A percentile compares a stretch with the other conserved stretches of the same genome.
Evolutionary conservation across 164 flowering plant species (phyloP).

Genomic region (Cinnamomum chago): DNA sequence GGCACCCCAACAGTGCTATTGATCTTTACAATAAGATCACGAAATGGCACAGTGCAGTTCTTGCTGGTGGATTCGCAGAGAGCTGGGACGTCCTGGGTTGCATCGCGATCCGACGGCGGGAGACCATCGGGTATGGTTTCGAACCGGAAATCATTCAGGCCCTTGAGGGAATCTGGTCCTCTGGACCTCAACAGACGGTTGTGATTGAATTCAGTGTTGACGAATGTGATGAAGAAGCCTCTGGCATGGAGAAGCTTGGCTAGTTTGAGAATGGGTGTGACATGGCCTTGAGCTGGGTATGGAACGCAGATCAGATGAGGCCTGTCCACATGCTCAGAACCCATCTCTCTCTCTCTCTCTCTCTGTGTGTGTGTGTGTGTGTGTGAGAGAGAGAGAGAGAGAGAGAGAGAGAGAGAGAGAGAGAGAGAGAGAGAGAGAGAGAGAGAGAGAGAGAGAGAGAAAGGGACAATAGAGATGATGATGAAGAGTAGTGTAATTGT

Average conservation of each 20-base stretch:
- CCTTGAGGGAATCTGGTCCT: slow-evolving; percentile 31
- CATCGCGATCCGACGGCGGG: slow-evolving; percentile 29
- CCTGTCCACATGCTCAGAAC: slow-evolving; percentile 6
- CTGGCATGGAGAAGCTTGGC: slow-evolving; percentile 42
- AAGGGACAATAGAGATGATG: too few relatives aligned
- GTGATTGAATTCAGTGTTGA: slow-evolving; percentile 22
- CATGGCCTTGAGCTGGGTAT: slow-evolving; percentile 45
- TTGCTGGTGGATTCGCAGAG: slow-evolving; percentile 26
- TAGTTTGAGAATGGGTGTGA: slow-evolving; percentile 36
- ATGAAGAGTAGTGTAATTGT: too few relatives aligned
- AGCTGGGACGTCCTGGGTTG: slow-evolving; percentile 44
- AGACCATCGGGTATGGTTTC: slow-evolving; percentile 50
- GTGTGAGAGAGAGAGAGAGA: too few relatives aligned
- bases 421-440: too few relatives aligned
- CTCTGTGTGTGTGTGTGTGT: background rate
- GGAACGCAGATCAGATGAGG: slow-evolving; percentile 40
- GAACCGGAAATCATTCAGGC: slow-evolving; percentile 33
- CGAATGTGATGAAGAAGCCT: slow-evolving; percentile 43
- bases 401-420: too few relatives aligned
- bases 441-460: too few relatives aligned
- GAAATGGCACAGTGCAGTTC: slow-evolving; percentile 29
- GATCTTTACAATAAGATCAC: slow-evolving; percentile 23
- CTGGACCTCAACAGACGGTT: slow-evolving; percentile 33
- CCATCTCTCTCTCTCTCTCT: background rate
- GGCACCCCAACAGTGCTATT: slow-evolving; percentile 22